Evolutionary conservation across 2,329 filamentous ascomycete species (phyloP).

Genomic region (Didymella arachidicola): DNA sequence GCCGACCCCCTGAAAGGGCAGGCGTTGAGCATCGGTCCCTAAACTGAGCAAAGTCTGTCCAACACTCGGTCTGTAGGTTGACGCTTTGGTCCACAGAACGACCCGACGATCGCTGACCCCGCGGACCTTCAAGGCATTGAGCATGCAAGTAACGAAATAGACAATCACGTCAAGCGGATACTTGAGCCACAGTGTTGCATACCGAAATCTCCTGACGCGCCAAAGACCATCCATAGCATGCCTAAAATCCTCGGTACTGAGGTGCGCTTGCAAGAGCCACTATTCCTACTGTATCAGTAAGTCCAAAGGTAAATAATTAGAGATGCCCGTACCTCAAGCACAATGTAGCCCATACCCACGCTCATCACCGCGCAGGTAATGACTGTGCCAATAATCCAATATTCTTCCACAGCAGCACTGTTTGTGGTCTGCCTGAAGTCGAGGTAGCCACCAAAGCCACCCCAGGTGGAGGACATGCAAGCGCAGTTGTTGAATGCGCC

Average conservation of each 20-base stretch:
- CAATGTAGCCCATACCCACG: constrained; percentile 43
- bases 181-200: constrained; percentile 28
- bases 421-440: constrained; percentile 43
- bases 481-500: constrained; percentile 52
- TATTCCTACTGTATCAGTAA: constrained; percentile 3
- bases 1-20: constrained; percentile 12
- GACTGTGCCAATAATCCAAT: constrained; percentile 44
- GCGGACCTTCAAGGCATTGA: constrained; percentile 18
- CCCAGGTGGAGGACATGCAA: constrained; percentile 51
- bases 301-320: neutral
- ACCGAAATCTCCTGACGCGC: constrained; percentile 32
- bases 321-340: constrained; percentile 31
- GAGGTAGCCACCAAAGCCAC: constrained; percentile 50
- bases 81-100: neutral
- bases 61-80: neutral
- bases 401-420: constrained; percentile 28
- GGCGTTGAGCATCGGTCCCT: constrained; percentile 13
- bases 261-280: constrained; percentile 47
- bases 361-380: constrained; percentile 39
- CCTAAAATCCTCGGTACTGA: constrained; percentile 40
- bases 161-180: constrained; percentile 21
- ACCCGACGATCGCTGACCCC: constrained; percentile 5
- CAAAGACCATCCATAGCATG: constrained; percentile 31
- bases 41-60: neutral
- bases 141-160: constrained; percentile 13